Base-by-base conservation (phyloP, 1,284 basidiomycete species). In the Anthracocystis setariae region DNA sequence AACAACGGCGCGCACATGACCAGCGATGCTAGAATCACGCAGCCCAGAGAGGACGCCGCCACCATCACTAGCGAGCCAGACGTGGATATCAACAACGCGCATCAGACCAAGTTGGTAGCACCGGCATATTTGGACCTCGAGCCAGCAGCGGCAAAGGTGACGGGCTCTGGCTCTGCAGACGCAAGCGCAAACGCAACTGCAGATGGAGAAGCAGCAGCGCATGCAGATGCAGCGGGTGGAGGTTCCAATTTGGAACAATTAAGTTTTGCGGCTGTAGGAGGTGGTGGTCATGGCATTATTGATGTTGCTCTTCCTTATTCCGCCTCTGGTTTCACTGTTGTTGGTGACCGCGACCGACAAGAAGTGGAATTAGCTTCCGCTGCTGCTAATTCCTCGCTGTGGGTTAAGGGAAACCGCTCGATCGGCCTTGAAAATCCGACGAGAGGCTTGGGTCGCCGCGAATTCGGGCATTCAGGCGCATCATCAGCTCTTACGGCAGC, bases 371-470 rank as follows among this genome's bases (percentile, higher is more conserved):
- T n/a, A n/a, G n/a, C n/a, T n/a, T n/a, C n/a, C 33, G 17, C 29
- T 32, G 47, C 40, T 50, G 37, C 10, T 25, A 46, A 58, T 32
- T 49, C 47, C 35, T 13, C 18, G 12, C 12, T 23, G 18, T 12
- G 32, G 37, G 20, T 5, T 47, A 40, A 47, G 42, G 25, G 13
- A 33, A 27, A 23, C 60, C 47, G 56, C 55, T 47, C 64, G 63
- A 66, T 66, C 63, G 57, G 63, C 63, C 51, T 33, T 35, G 53
- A 52, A 48, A 60, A 47, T 35, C 50, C 45, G 45, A 35, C 44
- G 20, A 35, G 21, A 27, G 25, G 45, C 46, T 25, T 46, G 27
- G 47, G 43, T 45, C 44, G 54, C 61, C 61, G 54, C 45, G 43
- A 32, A 29, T 20, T 25, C 5, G 18, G 40, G n/a, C 24, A 12